A percentile compares a stretch with the other conserved stretches of the same genome.
phyloP scores from a whole-genome alignment of 2,329 filamentous ascomycete genomes.

The Cercospora zeina region DNA sequence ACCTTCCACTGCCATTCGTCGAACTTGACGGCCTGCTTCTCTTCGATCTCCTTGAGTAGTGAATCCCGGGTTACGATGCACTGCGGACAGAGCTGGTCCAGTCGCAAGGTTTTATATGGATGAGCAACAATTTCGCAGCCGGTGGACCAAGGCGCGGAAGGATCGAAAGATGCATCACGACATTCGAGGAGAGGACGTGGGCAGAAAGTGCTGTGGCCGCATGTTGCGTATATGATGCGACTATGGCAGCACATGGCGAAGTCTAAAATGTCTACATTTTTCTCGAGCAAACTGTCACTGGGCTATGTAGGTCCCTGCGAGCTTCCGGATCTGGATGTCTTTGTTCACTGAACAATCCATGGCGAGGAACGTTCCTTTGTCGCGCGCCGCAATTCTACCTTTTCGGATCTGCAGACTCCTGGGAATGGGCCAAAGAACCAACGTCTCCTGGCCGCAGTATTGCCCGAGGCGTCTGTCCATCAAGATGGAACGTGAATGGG shows the following conservation, averaged over 20 bases:
- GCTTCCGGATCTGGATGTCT: conserved; percentile 5
- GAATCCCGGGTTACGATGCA: conserved; percentile 37
- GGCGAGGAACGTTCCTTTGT: neutral
- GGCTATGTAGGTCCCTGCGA: neutral
- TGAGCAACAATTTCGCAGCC: conserved; percentile 39
- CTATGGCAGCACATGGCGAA: conserved; percentile 48
- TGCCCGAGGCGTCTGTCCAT: too few relatives aligned
- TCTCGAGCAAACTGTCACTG: neutral
- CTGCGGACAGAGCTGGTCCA: conserved; percentile 40
- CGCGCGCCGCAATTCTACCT: too few relatives aligned
- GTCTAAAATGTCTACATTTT: neutral
- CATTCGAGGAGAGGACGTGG: conserved; percentile 42
- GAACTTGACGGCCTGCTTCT: conserved; percentile 37
- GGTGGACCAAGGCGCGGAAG: conserved; percentile 28
- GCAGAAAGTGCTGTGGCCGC: conserved; percentile 46
- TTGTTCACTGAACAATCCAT: conserved; percentile 4
- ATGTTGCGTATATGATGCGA: conserved; percentile 46
- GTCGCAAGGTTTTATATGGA: conserved; percentile 41
- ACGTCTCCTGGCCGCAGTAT: neutral
- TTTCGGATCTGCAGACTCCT: neutral
- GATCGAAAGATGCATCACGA: conserved; percentile 35
- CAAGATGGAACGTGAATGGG: too few relatives aligned
- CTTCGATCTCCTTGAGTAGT: conserved; percentile 35
- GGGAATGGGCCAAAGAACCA: neutral
- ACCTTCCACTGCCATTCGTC: conserved; percentile 48